These are phyloP conservation scores for Fusarium incarnatum DNA, from an alignment of 2,329 filamentous ascomycete genomes.

Conservation along the genomic window DNA sequence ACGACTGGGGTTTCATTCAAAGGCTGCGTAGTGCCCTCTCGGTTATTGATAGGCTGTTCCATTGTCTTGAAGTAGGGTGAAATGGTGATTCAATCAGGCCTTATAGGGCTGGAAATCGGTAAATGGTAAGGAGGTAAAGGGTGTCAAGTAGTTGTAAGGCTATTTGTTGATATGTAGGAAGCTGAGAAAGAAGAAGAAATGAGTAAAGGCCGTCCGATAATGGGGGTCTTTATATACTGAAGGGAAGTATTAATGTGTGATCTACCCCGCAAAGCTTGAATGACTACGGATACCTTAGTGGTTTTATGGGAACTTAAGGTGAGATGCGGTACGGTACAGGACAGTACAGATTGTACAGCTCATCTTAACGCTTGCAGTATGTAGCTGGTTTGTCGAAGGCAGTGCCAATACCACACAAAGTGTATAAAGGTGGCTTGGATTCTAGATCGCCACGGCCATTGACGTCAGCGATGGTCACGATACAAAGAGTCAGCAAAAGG, in stretches of 20 bases:
- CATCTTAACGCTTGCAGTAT: constrained; percentile 1
- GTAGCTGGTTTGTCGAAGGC: not conserved
- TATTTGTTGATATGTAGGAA: not conserved
- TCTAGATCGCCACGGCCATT: constrained; percentile 40
- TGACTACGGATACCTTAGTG: not conserved
- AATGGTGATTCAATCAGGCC: not conserved
- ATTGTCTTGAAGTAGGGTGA: constrained; percentile 18
- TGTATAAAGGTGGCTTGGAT: constrained; percentile 29
- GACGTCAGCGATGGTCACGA: constrained; percentile 49
- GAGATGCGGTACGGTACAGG: not conserved
- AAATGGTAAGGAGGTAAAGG: not conserved
- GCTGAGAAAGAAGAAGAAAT: not conserved
- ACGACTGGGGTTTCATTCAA: constrained; percentile 49
- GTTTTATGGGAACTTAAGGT: constrained; percentile 2
- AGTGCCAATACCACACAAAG: constrained; percentile 13
- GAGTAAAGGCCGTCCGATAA: not conserved
- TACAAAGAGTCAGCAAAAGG: constrained; percentile 19
- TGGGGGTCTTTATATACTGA: constrained; percentile 35
- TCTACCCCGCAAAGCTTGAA: constrained; percentile 48
- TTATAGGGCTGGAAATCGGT: not conserved
- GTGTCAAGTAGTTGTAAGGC: not conserved
- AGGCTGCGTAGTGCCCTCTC: constrained; percentile 42
- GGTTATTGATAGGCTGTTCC: constrained; percentile 44
- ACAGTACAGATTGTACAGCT: not conserved
- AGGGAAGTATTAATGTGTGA: constrained; percentile 16